phyloP scores from a whole-genome alignment of 345 rosid species.

The Excoecaria agallocha region DNA sequence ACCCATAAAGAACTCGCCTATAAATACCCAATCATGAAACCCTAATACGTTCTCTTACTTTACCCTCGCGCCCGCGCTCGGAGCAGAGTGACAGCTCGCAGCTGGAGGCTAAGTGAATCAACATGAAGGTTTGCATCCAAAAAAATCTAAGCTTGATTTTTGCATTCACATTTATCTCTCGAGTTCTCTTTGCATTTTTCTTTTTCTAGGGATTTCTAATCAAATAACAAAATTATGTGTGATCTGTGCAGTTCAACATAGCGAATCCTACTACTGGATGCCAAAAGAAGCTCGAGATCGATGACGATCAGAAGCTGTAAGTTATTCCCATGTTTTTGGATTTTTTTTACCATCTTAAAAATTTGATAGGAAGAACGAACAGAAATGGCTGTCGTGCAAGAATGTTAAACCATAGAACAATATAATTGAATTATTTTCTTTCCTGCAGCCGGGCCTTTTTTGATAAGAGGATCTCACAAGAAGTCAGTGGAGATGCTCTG shows the following conservation, averaged over 20 bases:
- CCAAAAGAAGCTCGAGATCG: conserved; percentile 28
- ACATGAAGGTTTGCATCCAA: conserved; percentile 13
- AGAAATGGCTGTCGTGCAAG: no score
- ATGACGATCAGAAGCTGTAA: conserved; percentile 25
- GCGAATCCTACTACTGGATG: conserved; percentile 26
- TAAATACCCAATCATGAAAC: neutral
- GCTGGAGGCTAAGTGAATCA: neutral
- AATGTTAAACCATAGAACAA: no score
- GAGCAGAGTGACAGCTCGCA: no score
- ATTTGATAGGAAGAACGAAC: no score
- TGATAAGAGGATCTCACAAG: conserved; percentile 80
- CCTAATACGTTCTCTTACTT: neutral
- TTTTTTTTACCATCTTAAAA: neutral
- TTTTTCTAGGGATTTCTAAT: neutral
- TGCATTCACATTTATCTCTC: neutral
- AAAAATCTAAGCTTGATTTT: neutral
- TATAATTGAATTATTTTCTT: neutral
- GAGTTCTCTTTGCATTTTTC: neutral
- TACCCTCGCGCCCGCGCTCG: neutral
- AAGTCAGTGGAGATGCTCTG: conserved; percentile 73
- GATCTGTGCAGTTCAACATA: conserved; percentile 18
- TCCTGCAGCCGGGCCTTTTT: conserved; percentile 48
- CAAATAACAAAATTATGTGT: neutral
- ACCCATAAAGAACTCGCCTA: neutral
- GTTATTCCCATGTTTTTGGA: neutral